Conservation (phyloP, 169 alveolate genomes). For the Theileria parva region DNA sequence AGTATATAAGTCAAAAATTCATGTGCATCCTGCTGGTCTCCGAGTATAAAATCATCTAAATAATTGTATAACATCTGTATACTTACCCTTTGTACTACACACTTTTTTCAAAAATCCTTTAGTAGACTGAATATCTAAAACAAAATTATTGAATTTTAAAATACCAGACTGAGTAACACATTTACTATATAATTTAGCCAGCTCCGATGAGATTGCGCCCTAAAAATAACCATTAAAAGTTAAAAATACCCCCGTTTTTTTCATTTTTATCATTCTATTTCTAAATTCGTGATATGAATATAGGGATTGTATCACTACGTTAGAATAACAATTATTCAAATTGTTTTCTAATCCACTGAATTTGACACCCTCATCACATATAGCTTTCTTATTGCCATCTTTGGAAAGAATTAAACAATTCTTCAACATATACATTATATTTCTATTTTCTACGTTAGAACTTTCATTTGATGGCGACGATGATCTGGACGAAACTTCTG, state of each 20-base stretch:
- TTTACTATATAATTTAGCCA: conserved; percentile 45
- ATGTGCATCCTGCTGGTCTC: conserved; percentile 65
- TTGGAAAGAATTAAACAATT: conserved; percentile 20
- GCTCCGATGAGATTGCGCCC: conserved; percentile 40
- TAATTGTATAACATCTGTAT: background rate
- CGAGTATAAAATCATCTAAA: conserved; percentile 46
- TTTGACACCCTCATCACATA: background rate
- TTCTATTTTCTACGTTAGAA: conserved; percentile 19
- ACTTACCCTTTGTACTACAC: conserved; percentile 40
- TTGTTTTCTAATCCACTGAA: conserved; percentile 50
- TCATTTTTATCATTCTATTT: conserved; percentile 17
- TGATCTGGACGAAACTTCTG: conserved; percentile 16
- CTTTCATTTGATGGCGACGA: conserved; percentile 6
- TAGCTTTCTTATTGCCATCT: background rate
- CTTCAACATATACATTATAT: conserved; percentile 33
- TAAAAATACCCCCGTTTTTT: conserved; percentile 28
- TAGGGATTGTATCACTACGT: conserved; percentile 58
- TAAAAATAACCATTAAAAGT: background rate
- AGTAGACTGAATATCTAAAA: conserved; percentile 51
- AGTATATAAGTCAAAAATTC: conserved; percentile 53
- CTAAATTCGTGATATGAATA: conserved; percentile 31
- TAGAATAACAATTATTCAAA: conserved; percentile 61
- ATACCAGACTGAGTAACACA: conserved; percentile 37
- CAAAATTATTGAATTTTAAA: background rate
- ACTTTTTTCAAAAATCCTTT: conserved; percentile 35